Conservation (phyloP, 768 basidiomycete species). For the Pisolithus albus region DNA sequence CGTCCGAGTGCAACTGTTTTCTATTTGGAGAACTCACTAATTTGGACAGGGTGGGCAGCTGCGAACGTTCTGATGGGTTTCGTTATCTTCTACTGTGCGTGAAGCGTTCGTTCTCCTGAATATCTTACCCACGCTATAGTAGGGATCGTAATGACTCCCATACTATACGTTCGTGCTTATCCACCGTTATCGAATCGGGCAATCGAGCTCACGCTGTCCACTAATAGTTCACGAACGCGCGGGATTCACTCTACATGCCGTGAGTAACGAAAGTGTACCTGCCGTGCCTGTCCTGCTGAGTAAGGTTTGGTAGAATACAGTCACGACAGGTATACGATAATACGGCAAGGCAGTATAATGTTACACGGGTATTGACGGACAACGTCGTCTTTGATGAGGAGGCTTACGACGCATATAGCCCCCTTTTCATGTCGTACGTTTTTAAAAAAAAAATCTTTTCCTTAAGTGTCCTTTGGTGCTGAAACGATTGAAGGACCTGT, state of each 20-base stretch:
- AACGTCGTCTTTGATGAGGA: conserved; percentile 50
- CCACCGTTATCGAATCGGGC: conserved; percentile 28
- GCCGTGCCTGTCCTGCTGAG: not conserved
- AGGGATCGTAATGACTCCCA: conserved; percentile 31
- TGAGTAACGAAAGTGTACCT: conserved; percentile 22
- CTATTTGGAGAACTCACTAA: not conserved
- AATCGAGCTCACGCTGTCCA: conserved; percentile 32
- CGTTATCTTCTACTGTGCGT: conserved; percentile 59
- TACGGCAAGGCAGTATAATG: conserved; percentile 60
- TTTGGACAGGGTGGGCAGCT: conserved; percentile 57
- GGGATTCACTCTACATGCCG: conserved; percentile 54
- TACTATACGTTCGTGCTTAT: conserved; percentile 41
- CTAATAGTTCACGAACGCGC: conserved; percentile 58
- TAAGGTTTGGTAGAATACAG: conserved; percentile 40
- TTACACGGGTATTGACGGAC: conserved; percentile 46
- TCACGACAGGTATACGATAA: conserved; percentile 53
- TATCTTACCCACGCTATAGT: not conserved
- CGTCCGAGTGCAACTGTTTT: not conserved
- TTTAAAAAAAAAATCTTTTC: conserved; percentile 38
- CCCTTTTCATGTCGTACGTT: conserved; percentile 55
- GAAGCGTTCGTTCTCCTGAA: conserved; percentile 39
- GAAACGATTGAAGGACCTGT: conserved; percentile 9
- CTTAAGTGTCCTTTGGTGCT: conserved; percentile 6
- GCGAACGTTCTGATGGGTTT: conserved; percentile 62
- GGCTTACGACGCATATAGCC: conserved; percentile 51